Conservation (phyloP, 129 eudicot species). For the Mikania micrantha region DNA sequence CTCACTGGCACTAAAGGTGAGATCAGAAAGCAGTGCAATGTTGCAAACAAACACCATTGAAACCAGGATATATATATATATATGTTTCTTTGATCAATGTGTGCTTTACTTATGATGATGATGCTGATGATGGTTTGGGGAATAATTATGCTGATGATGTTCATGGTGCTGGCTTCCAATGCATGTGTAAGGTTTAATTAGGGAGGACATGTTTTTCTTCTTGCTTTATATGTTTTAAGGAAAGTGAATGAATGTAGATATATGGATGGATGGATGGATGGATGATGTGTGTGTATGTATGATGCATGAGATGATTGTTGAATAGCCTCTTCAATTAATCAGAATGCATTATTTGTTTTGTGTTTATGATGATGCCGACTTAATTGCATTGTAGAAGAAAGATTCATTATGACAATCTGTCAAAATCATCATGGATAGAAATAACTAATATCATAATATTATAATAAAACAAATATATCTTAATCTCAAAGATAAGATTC, state of each 20-base stretch:
- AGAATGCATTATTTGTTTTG: constrained; percentile 14
- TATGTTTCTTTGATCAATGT: not conserved
- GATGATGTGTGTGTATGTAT: constrained; percentile 30
- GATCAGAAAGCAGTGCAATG: constrained; percentile 86
- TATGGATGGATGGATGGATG: constrained; percentile 18
- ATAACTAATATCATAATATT: not conserved
- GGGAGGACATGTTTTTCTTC: constrained; percentile 24
- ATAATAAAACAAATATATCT: not conserved
- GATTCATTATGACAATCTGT: constrained; percentile 6
- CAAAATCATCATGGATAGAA: not conserved
- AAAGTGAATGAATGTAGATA: constrained; percentile 31
- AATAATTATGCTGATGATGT: constrained; percentile 30
- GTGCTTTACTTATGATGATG: not conserved
- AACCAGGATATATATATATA: not conserved
- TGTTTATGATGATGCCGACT: constrained; percentile 6
- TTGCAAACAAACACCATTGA: constrained; percentile 74
- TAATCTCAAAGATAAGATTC: constrained; percentile 12
- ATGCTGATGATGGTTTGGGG: constrained; percentile 9
- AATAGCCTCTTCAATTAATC: constrained; percentile 14
- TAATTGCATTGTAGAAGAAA: not conserved
- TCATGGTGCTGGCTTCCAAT: constrained; percentile 25
- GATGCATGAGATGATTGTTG: constrained; percentile 31
- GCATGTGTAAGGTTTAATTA: not conserved
- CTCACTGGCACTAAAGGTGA: constrained; percentile 91
- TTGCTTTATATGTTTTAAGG: constrained; percentile 23